Evolutionary conservation across 176 grass and related monocot genomes (phyloP).

Genomic region (Aegilops sharonensis): DNA sequence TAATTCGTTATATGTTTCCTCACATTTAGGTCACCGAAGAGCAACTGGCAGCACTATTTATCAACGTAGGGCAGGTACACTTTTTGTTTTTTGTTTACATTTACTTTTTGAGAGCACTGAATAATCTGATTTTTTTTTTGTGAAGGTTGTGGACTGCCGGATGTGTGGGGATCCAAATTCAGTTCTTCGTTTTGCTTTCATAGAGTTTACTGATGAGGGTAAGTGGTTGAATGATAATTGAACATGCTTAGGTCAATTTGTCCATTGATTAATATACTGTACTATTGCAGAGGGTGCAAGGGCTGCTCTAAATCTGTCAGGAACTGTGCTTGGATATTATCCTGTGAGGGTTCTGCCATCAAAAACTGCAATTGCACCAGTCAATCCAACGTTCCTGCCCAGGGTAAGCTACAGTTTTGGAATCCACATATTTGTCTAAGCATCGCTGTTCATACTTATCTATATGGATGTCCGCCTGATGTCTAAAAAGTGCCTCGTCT

Average conservation of each 20-base stretch:
- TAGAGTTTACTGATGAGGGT: slow-evolving; percentile 99
- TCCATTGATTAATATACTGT: slow-evolving; percentile 24
- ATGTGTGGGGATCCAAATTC: slow-evolving; percentile 99
- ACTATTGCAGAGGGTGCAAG: slow-evolving; percentile 69
- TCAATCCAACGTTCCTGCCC: slow-evolving; percentile 90
- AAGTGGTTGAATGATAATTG: slow-evolving; percentile 27
- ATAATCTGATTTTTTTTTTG: slow-evolving; percentile 13
- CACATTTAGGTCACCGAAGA: slow-evolving; percentile 89
- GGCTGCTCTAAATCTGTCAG: slow-evolving; percentile 83
- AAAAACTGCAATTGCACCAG: slow-evolving; percentile 97
- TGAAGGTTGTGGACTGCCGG: slow-evolving; percentile 96
- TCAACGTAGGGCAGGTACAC: slow-evolving; percentile 81
- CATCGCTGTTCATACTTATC: not conserved
- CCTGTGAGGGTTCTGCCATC: slow-evolving; percentile 97
- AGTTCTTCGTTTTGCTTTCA: slow-evolving; percentile 98
- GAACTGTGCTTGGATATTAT: slow-evolving; percentile 95
- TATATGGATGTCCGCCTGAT: slow-evolving; percentile 2
- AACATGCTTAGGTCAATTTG: slow-evolving; percentile 22
- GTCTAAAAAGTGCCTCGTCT: slow-evolving; percentile 8
- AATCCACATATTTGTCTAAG: slow-evolving; percentile 4
- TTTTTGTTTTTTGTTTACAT: slow-evolving; percentile 8
- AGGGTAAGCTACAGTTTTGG: slow-evolving; percentile 58
- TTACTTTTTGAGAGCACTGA: not conserved
- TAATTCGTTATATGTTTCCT: slow-evolving; percentile 24
- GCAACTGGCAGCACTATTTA: slow-evolving; percentile 91